Evolutionary conservation across 1,284 basidiomycete genomes (phyloP), one percentile per base, ranked within the genome.

Genomic region (Austropuccinia psidii): DNA sequence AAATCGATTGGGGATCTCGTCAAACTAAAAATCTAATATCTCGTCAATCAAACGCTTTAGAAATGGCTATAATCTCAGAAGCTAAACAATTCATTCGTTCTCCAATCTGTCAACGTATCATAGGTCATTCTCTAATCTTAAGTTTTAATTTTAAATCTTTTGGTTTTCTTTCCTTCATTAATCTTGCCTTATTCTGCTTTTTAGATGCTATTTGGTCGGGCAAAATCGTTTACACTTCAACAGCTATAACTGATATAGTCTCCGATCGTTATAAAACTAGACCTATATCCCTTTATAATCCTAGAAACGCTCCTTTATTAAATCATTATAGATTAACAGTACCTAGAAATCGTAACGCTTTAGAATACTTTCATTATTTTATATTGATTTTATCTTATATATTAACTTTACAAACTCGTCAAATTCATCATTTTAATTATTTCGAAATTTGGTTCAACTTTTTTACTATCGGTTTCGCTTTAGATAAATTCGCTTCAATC

Each of bases 181-280:
- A 31, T 15, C 17, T 57, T 31, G 8, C 17, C 54, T 67, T 55
- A 33, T 27, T 33, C 17, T 13, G 13, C 31, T 31, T 49, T 11
- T 77, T 78, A 74, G 72, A 69, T 4, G 77, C 76, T 31, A 78
- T 80, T 27, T 80, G 76, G 74, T 70, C 76, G 27, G 79, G 79
- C 37, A 74, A 75, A 58, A 77, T 80, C 55, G 78, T 78, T 11
- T 80, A 80, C 73, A 75, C 75, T 19, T 76, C 76, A n/a, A 77
- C 77, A 15, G 74, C 73, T 52, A 77, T 79, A 66, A 70, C 78
- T 43, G 76, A 80, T 50, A 75, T 80, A 37, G 65, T 80, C 27
- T 78, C 78, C n/a, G 82, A 83, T 69, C 79, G 79, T 58, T 83
- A 81, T 77, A 83, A 83, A 76, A 77, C 77, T 49, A 78, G 80